Evolutionary conservation across 768 basidiomycete genomes (phyloP).

Genomic region (Pulveroboletus sp.): DNA sequence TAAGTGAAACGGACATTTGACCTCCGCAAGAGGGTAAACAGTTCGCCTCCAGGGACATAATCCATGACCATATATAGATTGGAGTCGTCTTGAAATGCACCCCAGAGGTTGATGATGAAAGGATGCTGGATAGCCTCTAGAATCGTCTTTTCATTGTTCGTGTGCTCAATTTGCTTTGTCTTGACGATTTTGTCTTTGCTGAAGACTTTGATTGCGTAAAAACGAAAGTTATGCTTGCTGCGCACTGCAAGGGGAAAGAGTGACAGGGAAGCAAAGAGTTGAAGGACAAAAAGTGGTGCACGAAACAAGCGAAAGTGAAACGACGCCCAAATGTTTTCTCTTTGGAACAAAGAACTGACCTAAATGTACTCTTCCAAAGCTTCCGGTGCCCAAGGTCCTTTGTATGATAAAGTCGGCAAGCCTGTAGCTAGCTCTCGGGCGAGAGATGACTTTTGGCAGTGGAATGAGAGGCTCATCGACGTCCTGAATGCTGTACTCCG

Average conservation of each 20-base stretch:
- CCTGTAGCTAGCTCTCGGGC: slow-evolving; percentile 64
- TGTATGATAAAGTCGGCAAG: slow-evolving; percentile 77
- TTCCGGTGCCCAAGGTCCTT: slow-evolving; percentile 87
- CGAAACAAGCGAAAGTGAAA: not conserved
- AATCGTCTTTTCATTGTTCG: slow-evolving; percentile 90
- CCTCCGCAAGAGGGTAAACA: slow-evolving; percentile 88
- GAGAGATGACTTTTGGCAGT: slow-evolving; percentile 34
- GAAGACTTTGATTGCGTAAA: slow-evolving; percentile 93
- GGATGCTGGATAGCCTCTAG: slow-evolving; percentile 83
- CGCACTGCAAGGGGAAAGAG: slow-evolving; percentile 47
- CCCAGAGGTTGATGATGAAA: slow-evolving; percentile 96
- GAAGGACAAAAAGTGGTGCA: not conserved
- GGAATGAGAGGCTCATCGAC: slow-evolving; percentile 32
- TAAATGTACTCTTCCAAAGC: slow-evolving; percentile 94
- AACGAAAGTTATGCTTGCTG: slow-evolving; percentile 91
- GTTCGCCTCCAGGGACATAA: slow-evolving; percentile 93
- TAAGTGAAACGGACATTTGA: slow-evolving; percentile 60
- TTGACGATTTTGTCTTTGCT: slow-evolving; percentile 89
- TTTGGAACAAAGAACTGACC: slow-evolving; percentile 39
- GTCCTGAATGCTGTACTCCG: slow-evolving; percentile 44
- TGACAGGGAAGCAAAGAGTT: not conserved
- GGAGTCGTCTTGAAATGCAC: slow-evolving; percentile 83
- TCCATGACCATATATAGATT: slow-evolving; percentile 99
- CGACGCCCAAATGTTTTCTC: not conserved
- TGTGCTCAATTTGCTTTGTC: slow-evolving; percentile 95